These are phyloP conservation scores for Fusarium napiforme DNA, from an alignment of 2,329 filamentous ascomycete genomes.

Conservation along the genomic window DNA sequence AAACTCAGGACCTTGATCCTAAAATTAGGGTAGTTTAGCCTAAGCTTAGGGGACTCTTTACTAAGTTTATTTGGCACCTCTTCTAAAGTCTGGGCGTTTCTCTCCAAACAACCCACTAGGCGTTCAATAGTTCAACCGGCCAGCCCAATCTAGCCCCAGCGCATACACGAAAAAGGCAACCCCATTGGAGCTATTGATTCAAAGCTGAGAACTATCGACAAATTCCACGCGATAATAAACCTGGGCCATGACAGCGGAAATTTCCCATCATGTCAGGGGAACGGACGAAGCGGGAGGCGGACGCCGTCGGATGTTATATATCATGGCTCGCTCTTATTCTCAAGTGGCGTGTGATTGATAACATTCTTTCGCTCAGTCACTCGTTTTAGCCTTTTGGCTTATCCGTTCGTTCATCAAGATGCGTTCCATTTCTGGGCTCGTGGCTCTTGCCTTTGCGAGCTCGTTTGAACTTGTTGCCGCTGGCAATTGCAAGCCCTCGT, in stretches of 20 bases:
- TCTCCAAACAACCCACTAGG: neutral
- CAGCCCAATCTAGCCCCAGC: constrained; percentile 3
- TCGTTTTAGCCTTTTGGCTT: constrained; percentile 8
- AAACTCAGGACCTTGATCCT: no score
- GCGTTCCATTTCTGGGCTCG: constrained; percentile 22
- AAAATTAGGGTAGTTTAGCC: no score
- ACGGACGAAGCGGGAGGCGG: constrained; percentile 5
- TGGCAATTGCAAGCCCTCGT: constrained; percentile 21
- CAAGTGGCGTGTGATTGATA: neutral
- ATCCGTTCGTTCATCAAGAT: constrained; percentile 25
- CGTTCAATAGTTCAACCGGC: constrained; percentile 16
- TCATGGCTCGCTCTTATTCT: neutral
- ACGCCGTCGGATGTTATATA: neutral
- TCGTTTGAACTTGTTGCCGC: constrained; percentile 7
- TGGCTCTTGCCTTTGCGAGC: constrained; percentile 17
- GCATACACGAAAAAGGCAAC: neutral
- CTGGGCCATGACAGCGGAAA: neutral
- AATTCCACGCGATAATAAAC: neutral
- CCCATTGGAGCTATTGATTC: constrained; percentile 5
- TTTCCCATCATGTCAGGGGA: constrained; percentile 4
- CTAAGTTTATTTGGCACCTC: neutral
- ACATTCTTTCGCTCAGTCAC: neutral
- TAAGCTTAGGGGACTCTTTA: neutral
- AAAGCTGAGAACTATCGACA: constrained; percentile 17
- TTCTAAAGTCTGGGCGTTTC: neutral